Evolutionary conservation across 2,329 filamentous ascomycete genomes (phyloP).

Genomic region (Colletotrichum shisoi): DNA sequence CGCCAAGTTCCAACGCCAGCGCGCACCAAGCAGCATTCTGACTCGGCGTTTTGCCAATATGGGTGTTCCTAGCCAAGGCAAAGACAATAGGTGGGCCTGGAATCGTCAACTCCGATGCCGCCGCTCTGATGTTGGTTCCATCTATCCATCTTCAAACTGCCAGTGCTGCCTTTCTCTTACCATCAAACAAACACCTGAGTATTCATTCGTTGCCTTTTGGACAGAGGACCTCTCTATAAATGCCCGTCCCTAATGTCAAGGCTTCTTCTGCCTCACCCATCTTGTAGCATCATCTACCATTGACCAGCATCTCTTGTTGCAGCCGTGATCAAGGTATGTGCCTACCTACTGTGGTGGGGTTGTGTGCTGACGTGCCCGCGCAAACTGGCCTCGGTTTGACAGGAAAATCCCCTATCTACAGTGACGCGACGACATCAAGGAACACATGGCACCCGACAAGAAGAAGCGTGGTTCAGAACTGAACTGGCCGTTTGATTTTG

Average conservation of each 20-base stretch:
- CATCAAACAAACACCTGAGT: no score
- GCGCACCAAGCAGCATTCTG: neutral
- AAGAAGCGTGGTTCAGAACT: neutral
- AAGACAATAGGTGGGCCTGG: neutral
- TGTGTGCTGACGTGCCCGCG: neutral
- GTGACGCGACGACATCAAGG: neutral
- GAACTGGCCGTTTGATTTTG: conserved; percentile 6
- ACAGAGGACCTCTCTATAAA: no score
- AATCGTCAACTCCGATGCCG: conserved; percentile 21
- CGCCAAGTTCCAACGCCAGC: neutral
- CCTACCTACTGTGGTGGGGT: neutral
- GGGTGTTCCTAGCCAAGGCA: neutral
- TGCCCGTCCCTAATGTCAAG: neutral
- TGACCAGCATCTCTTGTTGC: no score
- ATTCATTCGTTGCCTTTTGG: no score
- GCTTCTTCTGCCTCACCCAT: neutral
- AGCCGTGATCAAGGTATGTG: no score
- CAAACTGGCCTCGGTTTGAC: neutral
- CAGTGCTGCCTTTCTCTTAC: neutral
- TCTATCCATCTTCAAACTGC: conserved; percentile 1
- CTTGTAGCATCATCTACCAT: neutral
- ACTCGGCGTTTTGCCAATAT: neutral
- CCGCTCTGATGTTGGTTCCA: conserved; percentile 17
- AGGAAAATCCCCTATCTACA: neutral
- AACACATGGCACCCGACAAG: neutral